A percentile compares a stretch with the other conserved stretches of the same genome.
phyloP scores from a whole-genome alignment of 176 grass and related monocot species.

The Poa pratensis region DNA sequence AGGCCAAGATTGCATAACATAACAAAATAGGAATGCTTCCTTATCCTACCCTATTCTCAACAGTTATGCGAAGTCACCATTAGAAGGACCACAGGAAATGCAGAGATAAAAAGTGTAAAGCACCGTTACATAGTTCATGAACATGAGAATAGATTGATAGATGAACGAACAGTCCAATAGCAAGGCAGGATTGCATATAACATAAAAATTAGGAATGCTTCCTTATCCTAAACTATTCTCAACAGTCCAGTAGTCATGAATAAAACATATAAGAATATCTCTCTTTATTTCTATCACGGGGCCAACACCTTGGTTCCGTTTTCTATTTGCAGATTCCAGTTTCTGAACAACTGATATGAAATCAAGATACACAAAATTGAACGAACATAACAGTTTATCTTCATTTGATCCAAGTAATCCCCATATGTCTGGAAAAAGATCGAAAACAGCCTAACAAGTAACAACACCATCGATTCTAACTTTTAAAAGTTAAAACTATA shows the following conservation, averaged over 20 bases:
- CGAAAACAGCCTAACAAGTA: background rate
- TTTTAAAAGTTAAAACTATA: background rate
- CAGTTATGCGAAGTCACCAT: no score
- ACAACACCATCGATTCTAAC: no score
- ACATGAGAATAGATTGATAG: background rate
- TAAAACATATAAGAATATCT: no score
- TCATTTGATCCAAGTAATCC: background rate
- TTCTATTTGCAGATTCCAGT: background rate
- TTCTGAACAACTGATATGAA: background rate
- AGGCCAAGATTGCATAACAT: background rate
- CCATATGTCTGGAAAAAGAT: background rate
- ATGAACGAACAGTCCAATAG: background rate
- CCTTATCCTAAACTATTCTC: no score
- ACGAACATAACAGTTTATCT: background rate
- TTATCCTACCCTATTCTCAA: no score
- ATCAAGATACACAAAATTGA: background rate
- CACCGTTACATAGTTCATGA: background rate
- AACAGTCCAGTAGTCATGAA: no score
- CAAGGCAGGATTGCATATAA: background rate
- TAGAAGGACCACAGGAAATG: no score
- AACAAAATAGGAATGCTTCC: no score
- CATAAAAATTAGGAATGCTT: no score
- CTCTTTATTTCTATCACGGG: no score
- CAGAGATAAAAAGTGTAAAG: no score
- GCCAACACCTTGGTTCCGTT: background rate